These are phyloP conservation scores for Diplodia seriata DNA, from an alignment of 2,329 filamentous ascomycete genomes.

Conservation along the genomic window DNA sequence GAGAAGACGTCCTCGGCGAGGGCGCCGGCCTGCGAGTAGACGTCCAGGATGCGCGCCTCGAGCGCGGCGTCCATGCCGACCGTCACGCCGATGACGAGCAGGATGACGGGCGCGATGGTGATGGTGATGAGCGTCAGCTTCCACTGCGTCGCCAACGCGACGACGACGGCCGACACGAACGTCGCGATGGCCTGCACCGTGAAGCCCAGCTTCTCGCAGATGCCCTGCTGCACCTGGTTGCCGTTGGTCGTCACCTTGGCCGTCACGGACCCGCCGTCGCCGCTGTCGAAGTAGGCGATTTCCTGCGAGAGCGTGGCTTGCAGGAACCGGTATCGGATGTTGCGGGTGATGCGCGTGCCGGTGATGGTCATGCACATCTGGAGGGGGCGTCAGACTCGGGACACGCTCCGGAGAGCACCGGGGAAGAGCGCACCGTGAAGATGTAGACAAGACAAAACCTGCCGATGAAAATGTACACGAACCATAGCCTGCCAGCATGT, in stretches of 20 bases:
- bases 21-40: slow-evolving; percentile 54
- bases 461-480: slow-evolving; percentile 46
- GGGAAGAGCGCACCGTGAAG: slow-evolving; percentile 63
- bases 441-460: slow-evolving; percentile 48
- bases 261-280: slow-evolving; percentile 75
- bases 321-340: slow-evolving; percentile 62
- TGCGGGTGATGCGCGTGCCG: slow-evolving; percentile 52
- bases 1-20: slow-evolving; percentile 60
- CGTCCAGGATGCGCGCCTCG: slow-evolving; percentile 47
- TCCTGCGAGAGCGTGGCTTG: slow-evolving; percentile 68
- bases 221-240: slow-evolving; percentile 89
- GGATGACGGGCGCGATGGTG: slow-evolving; percentile 32
- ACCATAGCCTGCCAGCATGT: slow-evolving; percentile 42
- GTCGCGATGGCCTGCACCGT: slow-evolving; percentile 66
- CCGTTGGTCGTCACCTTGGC: slow-evolving; percentile 94
- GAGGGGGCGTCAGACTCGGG: background rate
- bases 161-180: slow-evolving; percentile 79
- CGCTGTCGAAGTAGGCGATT: slow-evolving; percentile 70
- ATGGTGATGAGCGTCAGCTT: slow-evolving; percentile 26
- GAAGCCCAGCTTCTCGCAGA: slow-evolving; percentile 63
- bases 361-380: slow-evolving; percentile 71
- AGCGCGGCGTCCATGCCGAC: slow-evolving; percentile 47
- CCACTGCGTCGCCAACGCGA: slow-evolving; percentile 23
- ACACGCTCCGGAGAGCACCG: background rate
- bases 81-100: slow-evolving; percentile 42